phyloP scores from a whole-genome alignment of 495 filamentous ascomycete species.

The Talaromyces proteolyticus region DNA sequence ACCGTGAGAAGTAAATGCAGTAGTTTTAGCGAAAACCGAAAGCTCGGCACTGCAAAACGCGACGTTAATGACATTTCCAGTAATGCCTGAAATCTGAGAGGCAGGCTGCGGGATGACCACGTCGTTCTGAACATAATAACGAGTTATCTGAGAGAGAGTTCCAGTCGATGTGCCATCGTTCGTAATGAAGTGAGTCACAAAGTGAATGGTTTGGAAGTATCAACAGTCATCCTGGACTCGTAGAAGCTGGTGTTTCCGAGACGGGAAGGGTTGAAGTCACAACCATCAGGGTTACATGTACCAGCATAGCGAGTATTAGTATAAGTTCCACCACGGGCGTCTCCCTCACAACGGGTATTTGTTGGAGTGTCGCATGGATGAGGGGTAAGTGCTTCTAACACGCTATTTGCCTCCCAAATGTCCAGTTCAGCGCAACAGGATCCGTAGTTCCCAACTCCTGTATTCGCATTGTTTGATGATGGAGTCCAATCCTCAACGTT shows the following conservation, averaged over 20 bases:
- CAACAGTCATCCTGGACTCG: conserved; percentile 52
- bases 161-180: conserved; percentile 47
- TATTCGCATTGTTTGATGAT: conserved; percentile 53
- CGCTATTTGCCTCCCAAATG: conserved; percentile 66
- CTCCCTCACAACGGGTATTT: conserved; percentile 52
- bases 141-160: too few species aligned
- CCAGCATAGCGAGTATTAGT: conserved; percentile 35
- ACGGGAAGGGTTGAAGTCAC: conserved; percentile 77
- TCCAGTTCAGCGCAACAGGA: conserved; percentile 73
- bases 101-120: conserved; percentile 53
- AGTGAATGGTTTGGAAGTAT: conserved; percentile 58
- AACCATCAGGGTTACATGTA: conserved; percentile 70
- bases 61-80: conserved; percentile 52
- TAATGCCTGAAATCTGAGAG: conserved; percentile 45
- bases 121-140: conserved; percentile 68
- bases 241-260: conserved; percentile 59
- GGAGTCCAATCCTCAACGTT: conserved; percentile 56
- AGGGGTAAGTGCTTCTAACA: conserved; percentile 51
- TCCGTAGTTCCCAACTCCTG: conserved; percentile 52
- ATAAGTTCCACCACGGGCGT: conserved; percentile 47
- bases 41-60: conserved; percentile 58
- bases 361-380: conserved; percentile 55
- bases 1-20: conserved; percentile 54
- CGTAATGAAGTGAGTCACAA: conserved; percentile 67
- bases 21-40: conserved; percentile 51